Base-by-base conservation (phyloP, 306 rosid genomes). In the Chamaecrista fasciculata region DNA sequence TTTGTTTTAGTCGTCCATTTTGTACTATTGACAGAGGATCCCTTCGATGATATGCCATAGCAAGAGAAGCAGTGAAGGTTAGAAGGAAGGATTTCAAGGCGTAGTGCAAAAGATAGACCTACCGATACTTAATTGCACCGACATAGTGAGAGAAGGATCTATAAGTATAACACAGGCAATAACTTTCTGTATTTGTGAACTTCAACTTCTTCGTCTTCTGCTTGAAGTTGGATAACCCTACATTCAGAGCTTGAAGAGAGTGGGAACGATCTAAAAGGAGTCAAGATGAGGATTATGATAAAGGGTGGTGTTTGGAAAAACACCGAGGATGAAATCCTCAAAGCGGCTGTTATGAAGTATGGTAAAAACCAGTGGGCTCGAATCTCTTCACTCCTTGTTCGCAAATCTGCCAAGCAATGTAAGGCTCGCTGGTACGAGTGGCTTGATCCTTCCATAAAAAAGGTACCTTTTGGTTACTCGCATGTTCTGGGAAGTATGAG, bases 371-470 rank as follows among this genome's bases (percentile, higher is more conserved):
- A 92, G 55, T 92, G 98, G 98, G 98, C 96, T 78, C 92, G 98
- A 18, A 92, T 92, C 56, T 92, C 98, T 5, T 92, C 98, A 18
- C 96, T 89, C 6, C 86, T 92, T 12, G 96, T 92, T 53, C 96
- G 98, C 60, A 92, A 92, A 80, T 92, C 98, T 11, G 98, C 98
- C 4, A 92, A 92, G 65, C 98, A 92, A 82, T 92, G 98, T 31
- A 92, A 92, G 67, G 98, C 98, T 81, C 96, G 96, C 55, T 92
- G 96, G 98, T 92, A 92, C 6, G 96, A 92, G 76, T 89, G 98
- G 96, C 96, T 92, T 60, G 96, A 92, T 59, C 95, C 98, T 70
- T 92, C 98, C 62, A 92, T 92, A 36, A 92, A 92, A 74, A 92
- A 89, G 96, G 97, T 91, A 6, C 4, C 34, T 36, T 55, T n/a